These are phyloP conservation scores for Arthrobotrys entomopaga DNA, from an alignment of 2,329 filamentous ascomycete genomes.

Conservation along the genomic window DNA sequence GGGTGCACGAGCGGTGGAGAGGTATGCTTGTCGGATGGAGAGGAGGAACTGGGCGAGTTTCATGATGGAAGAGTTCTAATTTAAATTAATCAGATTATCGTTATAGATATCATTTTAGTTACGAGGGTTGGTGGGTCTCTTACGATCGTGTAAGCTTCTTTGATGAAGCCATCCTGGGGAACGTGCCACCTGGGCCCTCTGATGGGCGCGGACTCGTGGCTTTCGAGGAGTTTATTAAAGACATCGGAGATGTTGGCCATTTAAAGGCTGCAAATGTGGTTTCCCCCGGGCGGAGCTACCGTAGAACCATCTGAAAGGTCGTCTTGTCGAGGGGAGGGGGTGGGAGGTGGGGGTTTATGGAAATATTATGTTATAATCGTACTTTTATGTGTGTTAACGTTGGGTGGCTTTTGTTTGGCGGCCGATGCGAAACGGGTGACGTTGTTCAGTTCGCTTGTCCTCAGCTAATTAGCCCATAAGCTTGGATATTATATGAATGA, in stretches of 20 bases:
- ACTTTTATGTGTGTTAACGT: no score
- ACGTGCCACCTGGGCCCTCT: constrained; percentile 60
- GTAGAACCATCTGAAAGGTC: constrained; percentile 41
- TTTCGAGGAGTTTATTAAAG: constrained; percentile 49
- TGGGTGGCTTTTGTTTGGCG: background rate
- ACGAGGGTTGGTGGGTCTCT: background rate
- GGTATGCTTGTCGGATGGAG: constrained; percentile 87
- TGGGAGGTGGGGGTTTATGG: background rate
- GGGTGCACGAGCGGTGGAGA: constrained; percentile 79
- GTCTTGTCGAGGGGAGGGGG: background rate
- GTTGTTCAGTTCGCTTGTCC: constrained; percentile 51
- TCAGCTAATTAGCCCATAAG: background rate
- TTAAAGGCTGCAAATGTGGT: constrained; percentile 34
- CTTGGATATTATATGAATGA: no score
- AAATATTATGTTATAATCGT: no score
- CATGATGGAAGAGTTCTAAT: constrained; percentile 82
- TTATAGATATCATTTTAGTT: background rate
- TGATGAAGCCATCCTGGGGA: constrained; percentile 81
- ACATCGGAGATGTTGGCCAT: constrained; percentile 53
- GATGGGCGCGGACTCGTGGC: constrained; percentile 48
- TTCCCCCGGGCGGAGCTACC: constrained; percentile 35
- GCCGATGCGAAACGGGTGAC: constrained; percentile 30
- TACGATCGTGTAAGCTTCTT: constrained; percentile 94
- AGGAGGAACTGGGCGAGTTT: constrained; percentile 82
- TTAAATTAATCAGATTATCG: constrained; percentile 50